phyloP scores from a whole-genome alignment of 1,139 yeast genomes.

The Schwanniomyces etchellsii region DNA sequence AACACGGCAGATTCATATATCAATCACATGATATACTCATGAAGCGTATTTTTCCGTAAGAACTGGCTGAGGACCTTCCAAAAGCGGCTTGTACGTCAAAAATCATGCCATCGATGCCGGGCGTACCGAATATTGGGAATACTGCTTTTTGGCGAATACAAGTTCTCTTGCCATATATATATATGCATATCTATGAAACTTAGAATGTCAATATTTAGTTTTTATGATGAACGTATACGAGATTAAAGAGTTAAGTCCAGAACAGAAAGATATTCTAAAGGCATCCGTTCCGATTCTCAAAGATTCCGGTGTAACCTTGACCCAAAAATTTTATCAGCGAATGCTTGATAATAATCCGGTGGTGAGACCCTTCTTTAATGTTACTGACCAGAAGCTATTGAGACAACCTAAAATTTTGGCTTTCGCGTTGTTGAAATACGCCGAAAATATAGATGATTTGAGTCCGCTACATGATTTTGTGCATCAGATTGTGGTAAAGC shows the following conservation, averaged over 20 bases:
- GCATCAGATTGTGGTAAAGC: conserved; percentile 57
- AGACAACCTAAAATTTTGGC: conserved; percentile 65
- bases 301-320: conserved; percentile 49
- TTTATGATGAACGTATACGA: conserved; percentile 9
- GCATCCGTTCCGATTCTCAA: conserved; percentile 58
- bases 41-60: too few species aligned
- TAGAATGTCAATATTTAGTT: too few species aligned
- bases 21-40: too few species aligned
- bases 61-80: too few species aligned
- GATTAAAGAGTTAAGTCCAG: conserved; percentile 19
- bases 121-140: too few species aligned
- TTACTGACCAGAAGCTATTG: conserved; percentile 48
- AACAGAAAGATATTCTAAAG: conserved; percentile 37
- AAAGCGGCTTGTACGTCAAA: too few species aligned
- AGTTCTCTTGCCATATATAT: too few species aligned
- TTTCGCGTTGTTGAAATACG: conserved; percentile 55
- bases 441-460: conserved; percentile 58
- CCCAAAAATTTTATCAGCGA: conserved; percentile 47
- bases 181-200: too few species aligned
- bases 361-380: conserved; percentile 56
- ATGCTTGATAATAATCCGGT: conserved; percentile 52
- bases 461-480: conserved; percentile 51
- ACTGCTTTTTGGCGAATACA: too few species aligned
- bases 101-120: too few species aligned
- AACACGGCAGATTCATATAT: too few species aligned